phyloP scores from a whole-genome alignment of 805 yeast genomes.

The Starmerella lactis-condensi region DNA sequence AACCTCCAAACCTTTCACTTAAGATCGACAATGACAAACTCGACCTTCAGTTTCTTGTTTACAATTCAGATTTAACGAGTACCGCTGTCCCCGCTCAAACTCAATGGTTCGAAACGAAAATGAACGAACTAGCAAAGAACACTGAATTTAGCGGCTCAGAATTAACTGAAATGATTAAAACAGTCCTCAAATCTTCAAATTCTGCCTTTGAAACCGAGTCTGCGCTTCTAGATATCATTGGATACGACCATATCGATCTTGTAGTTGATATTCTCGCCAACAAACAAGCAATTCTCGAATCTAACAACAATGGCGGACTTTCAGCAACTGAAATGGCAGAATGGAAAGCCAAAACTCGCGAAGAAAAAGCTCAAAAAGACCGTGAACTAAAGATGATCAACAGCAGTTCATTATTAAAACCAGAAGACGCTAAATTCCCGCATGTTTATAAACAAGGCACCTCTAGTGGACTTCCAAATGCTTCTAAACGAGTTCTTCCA shows the following conservation, averaged over 20 bases:
- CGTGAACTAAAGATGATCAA: neutral
- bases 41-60: no score
- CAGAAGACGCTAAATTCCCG: slow-evolving; percentile 41
- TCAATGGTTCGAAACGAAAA: no score
- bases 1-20: no score
- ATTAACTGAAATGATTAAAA: no score
- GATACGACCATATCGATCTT: slow-evolving; percentile 70
- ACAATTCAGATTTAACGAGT: no score
- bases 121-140: no score
- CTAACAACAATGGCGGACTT: slow-evolving; percentile 3
- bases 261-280: slow-evolving; percentile 43
- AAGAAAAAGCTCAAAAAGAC: neutral
- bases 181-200: no score
- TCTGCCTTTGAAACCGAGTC: slow-evolving; percentile 47
- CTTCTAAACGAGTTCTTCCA: slow-evolving; percentile 63
- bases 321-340: neutral
- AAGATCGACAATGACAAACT: no score
- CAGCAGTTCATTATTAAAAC: neutral
- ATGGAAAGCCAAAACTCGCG: neutral
- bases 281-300: slow-evolving; percentile 9
- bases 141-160: no score
- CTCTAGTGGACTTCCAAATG: slow-evolving; percentile 50
- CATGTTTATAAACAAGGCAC: slow-evolving; percentile 67
- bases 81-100: no score
- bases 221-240: slow-evolving; percentile 57